phyloP scores from a whole-genome alignment of 2,329 filamentous ascomycete genomes.

The Colletotrichum chlorophyti region DNA sequence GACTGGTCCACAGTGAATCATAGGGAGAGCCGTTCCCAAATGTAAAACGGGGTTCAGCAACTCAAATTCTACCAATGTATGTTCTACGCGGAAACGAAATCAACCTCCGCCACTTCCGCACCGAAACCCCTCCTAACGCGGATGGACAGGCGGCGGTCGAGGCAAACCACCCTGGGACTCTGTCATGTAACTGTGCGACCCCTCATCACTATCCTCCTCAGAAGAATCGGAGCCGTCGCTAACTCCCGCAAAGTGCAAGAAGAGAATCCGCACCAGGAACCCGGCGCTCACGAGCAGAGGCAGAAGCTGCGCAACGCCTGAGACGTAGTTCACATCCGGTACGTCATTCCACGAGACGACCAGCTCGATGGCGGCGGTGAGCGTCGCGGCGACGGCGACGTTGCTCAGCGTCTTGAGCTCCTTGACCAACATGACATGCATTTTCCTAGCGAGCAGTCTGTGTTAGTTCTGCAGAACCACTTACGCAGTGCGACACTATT shows the following conservation, averaged over 20 bases:
- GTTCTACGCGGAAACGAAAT: no score
- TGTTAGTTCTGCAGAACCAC: neutral
- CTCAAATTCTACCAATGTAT: no score
- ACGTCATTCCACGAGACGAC: conserved; percentile 42
- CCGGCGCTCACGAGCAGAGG: conserved; percentile 40
- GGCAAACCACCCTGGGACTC: conserved; percentile 14
- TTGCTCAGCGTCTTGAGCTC: conserved; percentile 37
- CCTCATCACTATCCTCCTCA: conserved; percentile 11
- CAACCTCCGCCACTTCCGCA: no score
- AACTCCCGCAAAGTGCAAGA: conserved; percentile 31
- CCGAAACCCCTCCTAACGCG: neutral
- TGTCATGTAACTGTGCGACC: conserved; percentile 13
- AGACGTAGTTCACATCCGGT: conserved; percentile 32
- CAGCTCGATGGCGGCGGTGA: conserved; percentile 39
- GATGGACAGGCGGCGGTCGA: conserved; percentile 15
- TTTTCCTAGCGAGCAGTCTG: neutral
- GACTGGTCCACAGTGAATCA: no score
- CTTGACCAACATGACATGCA: conserved; percentile 33
- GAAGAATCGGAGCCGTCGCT: conserved; percentile 18
- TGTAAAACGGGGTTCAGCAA: no score
- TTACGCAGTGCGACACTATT: no score
- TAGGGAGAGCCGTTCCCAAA: no score
- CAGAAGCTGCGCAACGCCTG: conserved; percentile 38
- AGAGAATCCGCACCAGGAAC: conserved; percentile 35
- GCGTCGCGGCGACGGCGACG: conserved; percentile 31